A percentile compares a stretch with the other conserved stretches of the same genome.
phyloP scores from a whole-genome alignment of 305 asterid species.

The Solanum hybrid region DNA sequence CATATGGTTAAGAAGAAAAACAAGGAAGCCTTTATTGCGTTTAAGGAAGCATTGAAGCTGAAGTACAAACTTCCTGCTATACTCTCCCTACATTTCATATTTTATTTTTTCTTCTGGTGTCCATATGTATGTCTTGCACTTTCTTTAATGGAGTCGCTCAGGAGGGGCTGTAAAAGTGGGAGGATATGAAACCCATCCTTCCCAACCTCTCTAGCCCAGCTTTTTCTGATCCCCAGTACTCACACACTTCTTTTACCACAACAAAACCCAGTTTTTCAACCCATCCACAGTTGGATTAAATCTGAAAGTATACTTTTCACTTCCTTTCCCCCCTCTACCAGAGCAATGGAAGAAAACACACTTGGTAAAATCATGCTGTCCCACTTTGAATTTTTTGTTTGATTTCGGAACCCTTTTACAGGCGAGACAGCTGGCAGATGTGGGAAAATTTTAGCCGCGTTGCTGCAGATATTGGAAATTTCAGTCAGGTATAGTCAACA shows the following conservation, averaged over 20 bases:
- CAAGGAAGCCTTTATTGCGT: constrained; percentile 83
- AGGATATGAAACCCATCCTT: not conserved
- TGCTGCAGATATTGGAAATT: constrained; percentile 74
- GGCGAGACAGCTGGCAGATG: constrained; percentile 94
- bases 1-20: constrained; percentile 77
- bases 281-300: not conserved
- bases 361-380: not conserved
- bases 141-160: not conserved
- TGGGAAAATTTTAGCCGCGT: constrained; percentile 96
- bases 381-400: not conserved
- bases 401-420: not conserved
- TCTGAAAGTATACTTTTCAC: not conserved
- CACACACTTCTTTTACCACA: not conserved
- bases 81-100: not conserved
- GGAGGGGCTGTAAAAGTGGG: not conserved
- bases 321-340: not conserved
- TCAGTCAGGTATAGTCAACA: constrained; percentile 25
- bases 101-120: not conserved
- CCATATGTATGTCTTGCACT: not conserved
- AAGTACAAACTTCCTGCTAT: constrained; percentile 20
- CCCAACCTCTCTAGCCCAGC: not conserved
- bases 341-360: not conserved
- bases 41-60: constrained; percentile 86
- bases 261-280: not conserved
- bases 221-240: not conserved